phyloP scores from a whole-genome alignment of 75 land plant species.

The Azolla pinnata region DNA sequence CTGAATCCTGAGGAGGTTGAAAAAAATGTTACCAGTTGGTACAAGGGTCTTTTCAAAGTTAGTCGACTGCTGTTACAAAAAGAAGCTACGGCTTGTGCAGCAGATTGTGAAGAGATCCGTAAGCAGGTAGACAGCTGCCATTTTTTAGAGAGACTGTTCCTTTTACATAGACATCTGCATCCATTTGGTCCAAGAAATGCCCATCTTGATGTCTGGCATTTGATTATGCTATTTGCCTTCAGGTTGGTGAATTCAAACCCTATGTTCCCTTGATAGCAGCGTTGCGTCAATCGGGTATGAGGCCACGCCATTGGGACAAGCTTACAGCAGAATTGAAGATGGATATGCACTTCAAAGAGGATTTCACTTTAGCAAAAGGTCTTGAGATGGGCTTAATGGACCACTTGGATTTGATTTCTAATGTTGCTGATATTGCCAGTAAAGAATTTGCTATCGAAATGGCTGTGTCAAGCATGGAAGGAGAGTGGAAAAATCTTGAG shows the following conservation, averaged over 20 bases:
- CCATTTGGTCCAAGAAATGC: too few species aligned
- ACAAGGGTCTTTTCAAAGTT: constrained; percentile 25
- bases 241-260: constrained; percentile 36
- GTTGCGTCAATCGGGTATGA: constrained; percentile 25
- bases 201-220: too few species aligned
- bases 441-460: constrained; percentile 30
- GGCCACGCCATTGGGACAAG: constrained; percentile 32
- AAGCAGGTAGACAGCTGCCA: constrained; percentile 28
- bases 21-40: constrained; percentile 30
- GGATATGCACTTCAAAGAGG: constrained; percentile 16
- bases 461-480: constrained; percentile 23
- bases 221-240: not conserved
- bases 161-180: too few species aligned
- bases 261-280: constrained; percentile 34
- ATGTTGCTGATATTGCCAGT: constrained; percentile 25
- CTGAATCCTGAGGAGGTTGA: constrained; percentile 24
- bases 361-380: constrained; percentile 19
- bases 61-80: constrained; percentile 18
- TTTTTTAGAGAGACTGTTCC: not conserved
- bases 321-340: constrained; percentile 15
- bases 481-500: constrained; percentile 23
- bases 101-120: constrained; percentile 20
- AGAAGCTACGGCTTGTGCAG: constrained; percentile 16
- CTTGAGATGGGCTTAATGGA: constrained; percentile 27
- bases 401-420: constrained; percentile 17